Conservation (phyloP, 2,329 filamentous ascomycete genomes). For the Diplodia intermedia region DNA sequence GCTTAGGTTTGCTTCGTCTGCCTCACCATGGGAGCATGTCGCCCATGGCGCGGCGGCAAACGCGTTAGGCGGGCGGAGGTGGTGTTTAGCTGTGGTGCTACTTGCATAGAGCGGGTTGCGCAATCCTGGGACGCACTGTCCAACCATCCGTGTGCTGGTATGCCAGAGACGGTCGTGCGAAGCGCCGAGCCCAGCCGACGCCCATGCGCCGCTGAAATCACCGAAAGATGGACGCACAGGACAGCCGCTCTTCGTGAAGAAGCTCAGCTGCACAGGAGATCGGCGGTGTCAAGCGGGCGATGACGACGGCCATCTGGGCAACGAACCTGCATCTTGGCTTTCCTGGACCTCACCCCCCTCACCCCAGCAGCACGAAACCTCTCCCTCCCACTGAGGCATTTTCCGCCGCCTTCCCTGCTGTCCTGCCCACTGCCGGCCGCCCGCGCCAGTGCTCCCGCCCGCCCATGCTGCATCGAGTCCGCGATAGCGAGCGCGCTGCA, state of each 20-base stretch:
- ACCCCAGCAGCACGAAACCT: not conserved
- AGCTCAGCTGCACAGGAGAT: conserved; percentile 15
- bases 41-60: conserved; percentile 17
- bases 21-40: conserved; percentile 5
- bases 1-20: conserved; percentile 15
- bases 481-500: conserved; percentile 19
- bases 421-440: not conserved
- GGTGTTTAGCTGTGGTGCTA: conserved; percentile 17
- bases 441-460: conserved; percentile 28
- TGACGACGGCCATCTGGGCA: conserved; percentile 26
- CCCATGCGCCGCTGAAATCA: conserved; percentile 28
- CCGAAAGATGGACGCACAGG: conserved; percentile 24
- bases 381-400: conserved; percentile 20
- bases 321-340: conserved; percentile 22
- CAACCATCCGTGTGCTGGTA: conserved; percentile 19
- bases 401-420: conserved; percentile 27
- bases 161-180: conserved; percentile 17
- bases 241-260: conserved; percentile 27
- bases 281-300: conserved; percentile 25
- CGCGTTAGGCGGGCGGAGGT: conserved; percentile 11
- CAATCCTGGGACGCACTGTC: conserved; percentile 29
- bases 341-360: not conserved
- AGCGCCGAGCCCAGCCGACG: conserved; percentile 23
- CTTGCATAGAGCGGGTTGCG: conserved; percentile 26
- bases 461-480: conserved; percentile 27